Percentiles rank a stretch among this genome's conserved stretches.
phyloP scores from a whole-genome alignment of 495 filamentous ascomycete genomes.

The Neurospora tetrasperma region DNA sequence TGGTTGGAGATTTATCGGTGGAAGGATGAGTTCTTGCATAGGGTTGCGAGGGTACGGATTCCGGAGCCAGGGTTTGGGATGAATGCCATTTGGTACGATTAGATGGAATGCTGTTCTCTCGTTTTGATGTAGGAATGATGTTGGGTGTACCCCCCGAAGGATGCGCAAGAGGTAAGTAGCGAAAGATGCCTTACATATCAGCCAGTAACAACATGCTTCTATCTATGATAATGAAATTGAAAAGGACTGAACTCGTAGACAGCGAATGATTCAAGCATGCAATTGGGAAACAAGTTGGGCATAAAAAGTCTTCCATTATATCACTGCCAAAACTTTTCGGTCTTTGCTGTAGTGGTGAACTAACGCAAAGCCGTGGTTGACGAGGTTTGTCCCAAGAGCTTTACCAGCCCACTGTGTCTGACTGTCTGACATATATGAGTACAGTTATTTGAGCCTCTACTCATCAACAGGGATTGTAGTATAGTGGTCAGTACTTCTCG shows the following conservation, averaged over 20 bases:
- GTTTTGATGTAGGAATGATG: neutral
- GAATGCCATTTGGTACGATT: conserved; percentile 90
- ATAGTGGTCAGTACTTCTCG: conserved; percentile 11
- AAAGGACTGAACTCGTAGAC: neutral
- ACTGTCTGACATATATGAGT: too few species aligned
- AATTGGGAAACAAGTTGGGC: neutral
- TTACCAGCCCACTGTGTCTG: too few species aligned
- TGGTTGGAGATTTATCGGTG: conserved; percentile 81
- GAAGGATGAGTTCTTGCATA: conserved; percentile 63
- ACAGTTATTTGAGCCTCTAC: fast-evolving
- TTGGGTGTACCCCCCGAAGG: neutral
- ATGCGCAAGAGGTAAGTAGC: neutral
- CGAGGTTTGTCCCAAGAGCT: too few species aligned
- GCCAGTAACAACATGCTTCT: neutral
- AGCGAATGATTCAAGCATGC: neutral
- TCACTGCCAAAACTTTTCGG: neutral
- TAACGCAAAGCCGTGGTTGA: too few species aligned
- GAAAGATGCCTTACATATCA: neutral
- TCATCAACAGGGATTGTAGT: conserved; percentile 2
- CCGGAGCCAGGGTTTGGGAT: conserved; percentile 76
- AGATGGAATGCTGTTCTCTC: conserved; percentile 2
- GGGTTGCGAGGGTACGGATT: conserved; percentile 64
- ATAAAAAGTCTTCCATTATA: neutral
- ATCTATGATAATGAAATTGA: neutral
- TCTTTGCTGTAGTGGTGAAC: too few species aligned